phyloP scores from a whole-genome alignment of 2,329 filamentous ascomycete species.

The Tolypocladium guangdongense region DNA sequence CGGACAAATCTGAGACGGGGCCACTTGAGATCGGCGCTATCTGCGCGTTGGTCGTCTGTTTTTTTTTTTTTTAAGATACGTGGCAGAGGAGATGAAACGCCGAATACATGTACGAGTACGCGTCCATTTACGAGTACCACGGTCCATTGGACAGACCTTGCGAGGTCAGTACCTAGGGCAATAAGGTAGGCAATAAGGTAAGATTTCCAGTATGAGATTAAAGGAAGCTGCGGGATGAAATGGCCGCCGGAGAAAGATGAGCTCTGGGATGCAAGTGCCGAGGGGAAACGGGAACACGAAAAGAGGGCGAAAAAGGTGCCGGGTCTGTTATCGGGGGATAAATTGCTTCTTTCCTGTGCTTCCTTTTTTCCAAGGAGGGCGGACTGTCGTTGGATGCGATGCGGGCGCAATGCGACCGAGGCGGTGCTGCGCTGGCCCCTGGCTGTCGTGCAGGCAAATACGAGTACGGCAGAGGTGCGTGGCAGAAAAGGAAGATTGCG shows the following conservation, averaged over 20 bases:
- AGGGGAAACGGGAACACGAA: neutral
- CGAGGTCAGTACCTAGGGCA: neutral
- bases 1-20: neutral
- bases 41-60: neutral
- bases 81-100: neutral
- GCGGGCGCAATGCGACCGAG: neutral
- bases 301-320: no score
- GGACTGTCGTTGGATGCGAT: no score
- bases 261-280: neutral
- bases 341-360: neutral
- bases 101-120: no score
- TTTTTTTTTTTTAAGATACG: neutral
- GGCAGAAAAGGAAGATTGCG: neutral
- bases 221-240: neutral
- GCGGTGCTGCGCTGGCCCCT: neutral
- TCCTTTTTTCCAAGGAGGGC: neutral
- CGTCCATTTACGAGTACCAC: no score
- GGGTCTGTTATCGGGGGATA: neutral
- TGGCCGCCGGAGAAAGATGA: neutral
- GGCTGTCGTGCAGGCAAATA: neutral
- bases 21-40: no score
- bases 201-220: neutral
- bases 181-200: neutral
- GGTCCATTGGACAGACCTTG: neutral
- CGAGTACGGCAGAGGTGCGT: neutral